Evolutionary conservation across 768 basidiomycete species (phyloP), one percentile per base, ranked within the genome.

Genomic region (Phallus indusiatus): DNA sequence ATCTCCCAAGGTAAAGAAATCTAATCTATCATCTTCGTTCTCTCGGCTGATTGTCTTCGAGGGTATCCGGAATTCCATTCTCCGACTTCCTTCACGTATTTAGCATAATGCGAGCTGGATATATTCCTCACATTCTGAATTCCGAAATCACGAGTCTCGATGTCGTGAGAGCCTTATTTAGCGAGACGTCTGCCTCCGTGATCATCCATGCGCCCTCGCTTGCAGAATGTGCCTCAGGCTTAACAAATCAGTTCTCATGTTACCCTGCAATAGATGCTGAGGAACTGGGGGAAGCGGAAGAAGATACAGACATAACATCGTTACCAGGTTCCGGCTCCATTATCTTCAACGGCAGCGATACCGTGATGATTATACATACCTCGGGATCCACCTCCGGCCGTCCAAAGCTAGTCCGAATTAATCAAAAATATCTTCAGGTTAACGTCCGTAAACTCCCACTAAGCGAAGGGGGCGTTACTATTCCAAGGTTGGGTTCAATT

Each of bases 31-130:
- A 20, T 34, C 49, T 54, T 28, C 54, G 50, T 17, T 35, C 51
- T 37, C 60, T 36, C 53, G 47, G 54, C 53, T 63, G 50, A 20
- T 7, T 50, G n/a, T 6, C 4, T 64, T 4, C 53, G n/a, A 90
- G 88, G 88, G 71, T 89, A 47, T 76, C 81, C 35, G 88, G 88
- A 5, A 82, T 85, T 74, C 78, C 81, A 21, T 89, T 89, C 66
- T 69, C 73, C 50, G 87, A 90, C 67, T 78, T 84, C 34, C 71
- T 89, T n/a, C 83, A 86, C 62, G 82, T 90, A 61, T 88, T 88
- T 67, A 82, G 83, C 55, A 73, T 90, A 60, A 83, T 85, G 16
- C 76, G 86, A 67, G 88, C 88, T 6, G 87, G 86, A 5, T 90
- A 83, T 68, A 72, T 88, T 62, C 88, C 88, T 0, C 88, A 90